Conservation (phyloP, 805 yeast genomes). For the Candida gorgasii region DNA sequence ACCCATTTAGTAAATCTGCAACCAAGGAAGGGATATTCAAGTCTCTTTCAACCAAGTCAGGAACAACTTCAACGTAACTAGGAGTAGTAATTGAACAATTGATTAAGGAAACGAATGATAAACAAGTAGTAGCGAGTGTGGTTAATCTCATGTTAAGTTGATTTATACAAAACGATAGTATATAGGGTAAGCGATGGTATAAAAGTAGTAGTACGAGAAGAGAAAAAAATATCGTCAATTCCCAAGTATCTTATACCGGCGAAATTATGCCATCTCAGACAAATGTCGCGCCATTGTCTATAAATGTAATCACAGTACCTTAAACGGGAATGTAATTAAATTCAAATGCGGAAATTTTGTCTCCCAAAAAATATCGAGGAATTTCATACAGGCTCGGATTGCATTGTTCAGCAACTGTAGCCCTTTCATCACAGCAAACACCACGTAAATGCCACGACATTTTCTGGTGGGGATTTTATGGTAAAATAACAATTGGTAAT, state of each 20-base stretch:
- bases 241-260: neutral
- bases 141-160: constrained; percentile 18
- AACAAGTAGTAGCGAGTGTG: constrained; percentile 16
- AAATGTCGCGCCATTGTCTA: neutral
- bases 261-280: neutral
- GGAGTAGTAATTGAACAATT: constrained; percentile 12
- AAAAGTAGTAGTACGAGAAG: neutral
- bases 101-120: constrained; percentile 14
- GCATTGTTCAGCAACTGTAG: neutral
- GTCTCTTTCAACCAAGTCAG: constrained; percentile 19
- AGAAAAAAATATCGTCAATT: neutral
- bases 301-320: constrained; percentile 5
- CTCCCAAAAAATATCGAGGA: neutral
- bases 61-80: constrained; percentile 9
- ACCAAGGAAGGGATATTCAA: constrained; percentile 15
- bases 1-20: constrained; percentile 18
- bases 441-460: neutral
- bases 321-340: constrained; percentile 2
- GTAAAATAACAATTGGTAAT: constrained; percentile 24
- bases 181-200: neutral
- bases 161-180: neutral
- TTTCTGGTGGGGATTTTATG: too few relatives aligned
- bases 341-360: neutral
- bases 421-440: neutral
- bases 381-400: neutral